Conservation (phyloP, 2,329 filamentous ascomycete species). For the Botrytis elliptica region DNA sequence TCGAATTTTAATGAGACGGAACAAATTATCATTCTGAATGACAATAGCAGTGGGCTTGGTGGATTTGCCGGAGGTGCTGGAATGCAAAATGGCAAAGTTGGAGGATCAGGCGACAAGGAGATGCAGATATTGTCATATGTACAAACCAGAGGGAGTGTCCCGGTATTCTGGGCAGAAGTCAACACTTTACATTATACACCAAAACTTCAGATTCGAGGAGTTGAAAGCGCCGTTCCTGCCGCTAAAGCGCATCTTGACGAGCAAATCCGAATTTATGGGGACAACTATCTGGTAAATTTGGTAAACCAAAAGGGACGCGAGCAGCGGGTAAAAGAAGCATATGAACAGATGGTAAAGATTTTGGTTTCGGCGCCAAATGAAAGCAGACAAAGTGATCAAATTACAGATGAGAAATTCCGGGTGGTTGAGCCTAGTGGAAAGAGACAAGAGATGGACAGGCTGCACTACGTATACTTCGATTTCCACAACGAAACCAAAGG, state of each 20-base stretch:
- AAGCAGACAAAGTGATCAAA: constrained; percentile 60
- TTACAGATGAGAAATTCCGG: constrained; percentile 77
- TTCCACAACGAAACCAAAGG: constrained; percentile 98
- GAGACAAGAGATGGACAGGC: constrained; percentile 66
- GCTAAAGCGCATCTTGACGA: constrained; percentile 88
- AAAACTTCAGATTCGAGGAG: constrained; percentile 80
- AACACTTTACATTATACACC: constrained; percentile 92
- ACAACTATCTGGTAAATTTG: constrained; percentile 95
- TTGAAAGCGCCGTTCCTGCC: constrained; percentile 76
- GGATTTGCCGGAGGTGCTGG: constrained; percentile 77
- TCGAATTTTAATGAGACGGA: constrained; percentile 99
- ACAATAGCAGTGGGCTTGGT: constrained; percentile 68
- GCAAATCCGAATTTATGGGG: constrained; percentile 89
- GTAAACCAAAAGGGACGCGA: constrained; percentile 97
- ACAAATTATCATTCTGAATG: constrained; percentile 86
- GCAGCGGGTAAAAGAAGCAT: constrained; percentile 83
- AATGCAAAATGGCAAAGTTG: constrained; percentile 70
- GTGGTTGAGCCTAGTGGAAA: constrained; percentile 65
- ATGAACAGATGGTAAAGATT: constrained; percentile 82
- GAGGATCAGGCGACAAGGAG: constrained; percentile 62
- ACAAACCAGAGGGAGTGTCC: constrained; percentile 93
- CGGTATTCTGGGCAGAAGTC: constrained; percentile 93
- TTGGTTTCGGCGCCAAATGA: constrained; percentile 70
- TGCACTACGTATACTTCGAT: constrained; percentile 98
- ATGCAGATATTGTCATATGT: constrained; percentile 91